Percentiles rank a stretch among this genome's conserved stretches.
phyloP scores from a whole-genome alignment of 1,284 basidiomycete genomes.

The Cryptococcus jaspeensis region DNA sequence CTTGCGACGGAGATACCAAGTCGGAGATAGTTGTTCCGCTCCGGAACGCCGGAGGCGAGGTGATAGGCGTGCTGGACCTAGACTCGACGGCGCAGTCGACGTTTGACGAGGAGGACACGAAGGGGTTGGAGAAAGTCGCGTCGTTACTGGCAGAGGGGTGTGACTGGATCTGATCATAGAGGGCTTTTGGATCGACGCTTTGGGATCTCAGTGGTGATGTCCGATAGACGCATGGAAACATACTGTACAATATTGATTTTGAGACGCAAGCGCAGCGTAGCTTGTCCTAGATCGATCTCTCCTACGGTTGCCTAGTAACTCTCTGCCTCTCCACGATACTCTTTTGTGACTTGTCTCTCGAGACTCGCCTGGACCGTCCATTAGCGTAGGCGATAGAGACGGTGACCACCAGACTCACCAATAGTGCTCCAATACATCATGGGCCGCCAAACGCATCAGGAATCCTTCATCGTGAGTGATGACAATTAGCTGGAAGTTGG shows the following conservation, averaged over 20 bases:
- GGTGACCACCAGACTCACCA: conserved; percentile 59
- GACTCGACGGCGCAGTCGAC: conserved; percentile 71
- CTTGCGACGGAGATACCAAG: conserved; percentile 79
- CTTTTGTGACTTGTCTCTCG: conserved; percentile 52
- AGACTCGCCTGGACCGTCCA: conserved; percentile 46
- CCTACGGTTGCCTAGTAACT: conserved; percentile 13
- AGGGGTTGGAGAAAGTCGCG: conserved; percentile 69
- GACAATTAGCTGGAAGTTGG: conserved; percentile 95
- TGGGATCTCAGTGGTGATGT: neutral
- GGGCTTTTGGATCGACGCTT: neutral
- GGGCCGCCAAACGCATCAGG: conserved; percentile 64
- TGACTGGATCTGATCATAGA: conserved; percentile 24
- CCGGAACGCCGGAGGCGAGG: conserved; percentile 36
- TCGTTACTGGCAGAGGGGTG: conserved; percentile 55
- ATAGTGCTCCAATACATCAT: conserved; percentile 86
- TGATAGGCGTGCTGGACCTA: conserved; percentile 77
- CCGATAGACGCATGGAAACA: neutral
- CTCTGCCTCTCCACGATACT: conserved; percentile 45
- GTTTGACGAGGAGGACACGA: conserved; percentile 71
- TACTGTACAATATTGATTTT: neutral
- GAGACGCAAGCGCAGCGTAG: neutral
- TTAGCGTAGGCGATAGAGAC: neutral
- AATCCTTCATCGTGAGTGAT: conserved; percentile 88
- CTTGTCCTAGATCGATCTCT: neutral
- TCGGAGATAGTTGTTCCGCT: conserved; percentile 84